Percentiles rank a stretch among this genome's conserved stretches.
Conservation (phyloP, 2,329 filamentous ascomycete species). For the Penicillium vulpinum region DNA sequence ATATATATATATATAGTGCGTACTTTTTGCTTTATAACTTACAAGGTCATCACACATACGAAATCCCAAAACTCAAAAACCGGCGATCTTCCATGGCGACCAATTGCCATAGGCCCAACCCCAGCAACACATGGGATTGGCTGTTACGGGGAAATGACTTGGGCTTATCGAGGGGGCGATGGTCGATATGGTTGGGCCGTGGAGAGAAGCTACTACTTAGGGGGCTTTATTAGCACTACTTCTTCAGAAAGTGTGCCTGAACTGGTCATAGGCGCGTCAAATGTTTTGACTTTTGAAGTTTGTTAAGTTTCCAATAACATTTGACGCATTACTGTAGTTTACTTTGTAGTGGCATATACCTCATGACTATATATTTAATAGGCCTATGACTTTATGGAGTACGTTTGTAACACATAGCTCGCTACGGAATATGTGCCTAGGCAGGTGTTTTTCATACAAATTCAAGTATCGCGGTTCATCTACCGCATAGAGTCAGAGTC, state of each 20-base stretch:
- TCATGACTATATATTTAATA: background rate
- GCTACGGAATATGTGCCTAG: background rate
- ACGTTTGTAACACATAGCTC: background rate
- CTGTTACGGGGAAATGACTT: conserved; percentile 17
- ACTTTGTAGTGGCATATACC: too few relatives aligned
- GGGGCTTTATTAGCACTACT: conserved; percentile 8
- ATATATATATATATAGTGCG: too few relatives aligned
- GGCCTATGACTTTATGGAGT: background rate
- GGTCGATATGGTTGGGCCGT: conserved; percentile 27
- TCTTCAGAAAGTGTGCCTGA: conserved; percentile 16
- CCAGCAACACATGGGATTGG: conserved; percentile 20
- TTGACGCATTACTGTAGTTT: too few relatives aligned
- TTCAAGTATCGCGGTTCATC: background rate
- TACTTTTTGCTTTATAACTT: background rate
- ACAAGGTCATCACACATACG: background rate
- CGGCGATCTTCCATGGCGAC: conserved; percentile 24
- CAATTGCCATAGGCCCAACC: conserved; percentile 19
- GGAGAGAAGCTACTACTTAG: conserved; percentile 16
- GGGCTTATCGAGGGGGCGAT: conserved; percentile 23
- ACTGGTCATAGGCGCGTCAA: conserved; percentile 26
- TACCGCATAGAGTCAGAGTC: conserved; percentile 4
- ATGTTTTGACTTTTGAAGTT: conserved; percentile 4
- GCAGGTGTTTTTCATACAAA: background rate
- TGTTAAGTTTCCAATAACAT: too few relatives aligned
- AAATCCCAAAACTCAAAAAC: conserved; percentile 17